Evolutionary conservation across 768 basidiomycete species (phyloP).

Genomic region (Rhodotorula babjevae): DNA sequence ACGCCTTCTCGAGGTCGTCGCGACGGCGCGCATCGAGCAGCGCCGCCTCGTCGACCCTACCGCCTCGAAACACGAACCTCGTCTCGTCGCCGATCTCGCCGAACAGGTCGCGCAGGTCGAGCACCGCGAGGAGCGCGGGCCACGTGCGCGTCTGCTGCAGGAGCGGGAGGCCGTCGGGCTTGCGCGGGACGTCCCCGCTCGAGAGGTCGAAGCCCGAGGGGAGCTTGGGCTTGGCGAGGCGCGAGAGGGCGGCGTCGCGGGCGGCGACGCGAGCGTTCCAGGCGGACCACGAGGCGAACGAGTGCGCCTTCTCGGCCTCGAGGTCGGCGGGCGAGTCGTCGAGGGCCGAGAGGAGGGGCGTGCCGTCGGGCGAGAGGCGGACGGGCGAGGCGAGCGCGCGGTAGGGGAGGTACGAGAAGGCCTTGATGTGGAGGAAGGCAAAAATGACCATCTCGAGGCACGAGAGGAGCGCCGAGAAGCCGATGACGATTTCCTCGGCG

Average conservation of each 20-base stretch:
- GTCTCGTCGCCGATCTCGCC: slow-evolving; percentile 17
- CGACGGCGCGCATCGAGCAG: neutral
- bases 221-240: slow-evolving; percentile 5
- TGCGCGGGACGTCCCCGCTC: neutral
- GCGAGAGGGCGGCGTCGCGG: neutral
- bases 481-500: slow-evolving; percentile 66
- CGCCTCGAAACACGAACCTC: slow-evolving; percentile 14
- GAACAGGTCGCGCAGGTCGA: slow-evolving; percentile 11
- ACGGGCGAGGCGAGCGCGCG: slow-evolving; percentile 34
- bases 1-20: slow-evolving; percentile 11
- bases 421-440: slow-evolving; percentile 64
- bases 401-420: slow-evolving; percentile 68
- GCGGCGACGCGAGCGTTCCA: too few species aligned
- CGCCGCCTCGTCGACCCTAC: slow-evolving; percentile 1
- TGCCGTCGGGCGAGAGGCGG: neutral
- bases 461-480: slow-evolving; percentile 63
- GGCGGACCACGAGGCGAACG: too few species aligned
- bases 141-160: slow-evolving; percentile 16
- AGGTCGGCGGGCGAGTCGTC: neutral
- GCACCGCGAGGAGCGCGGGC: slow-evolving; percentile 11
- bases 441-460: slow-evolving; percentile 64
- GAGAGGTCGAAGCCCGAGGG: neutral
- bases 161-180: neutral
- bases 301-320: neutral
- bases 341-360: neutral